Conservation (phyloP, 2,329 filamentous ascomycete species). For the Talaromyces sp. region DNA sequence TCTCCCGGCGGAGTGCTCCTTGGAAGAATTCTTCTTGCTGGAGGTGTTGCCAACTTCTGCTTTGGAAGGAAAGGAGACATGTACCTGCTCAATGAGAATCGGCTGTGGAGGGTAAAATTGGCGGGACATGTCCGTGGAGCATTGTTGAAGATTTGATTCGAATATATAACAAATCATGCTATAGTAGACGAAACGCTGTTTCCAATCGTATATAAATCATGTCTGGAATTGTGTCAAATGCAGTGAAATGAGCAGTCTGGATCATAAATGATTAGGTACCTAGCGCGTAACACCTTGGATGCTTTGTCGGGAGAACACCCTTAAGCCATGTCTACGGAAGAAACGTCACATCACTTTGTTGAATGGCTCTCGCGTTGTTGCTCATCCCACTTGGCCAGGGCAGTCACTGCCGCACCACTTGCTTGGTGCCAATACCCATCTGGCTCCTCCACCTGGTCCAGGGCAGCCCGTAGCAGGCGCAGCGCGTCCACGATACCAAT, state of each 20-base stretch:
- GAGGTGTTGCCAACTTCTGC: not conserved
- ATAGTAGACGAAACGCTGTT: too few species aligned
- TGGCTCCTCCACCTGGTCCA: not conserved
- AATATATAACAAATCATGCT: not conserved
- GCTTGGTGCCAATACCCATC: not conserved
- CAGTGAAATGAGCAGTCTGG: too few species aligned
- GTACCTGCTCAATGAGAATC: not conserved
- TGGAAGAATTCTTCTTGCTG: constrained; percentile 25
- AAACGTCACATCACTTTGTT: not conserved
- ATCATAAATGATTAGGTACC: too few species aligned
- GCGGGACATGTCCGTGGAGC: not conserved
- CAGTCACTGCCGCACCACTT: not conserved
- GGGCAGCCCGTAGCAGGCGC: not conserved
- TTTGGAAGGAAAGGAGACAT: not conserved
- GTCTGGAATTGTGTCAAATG: too few species aligned
- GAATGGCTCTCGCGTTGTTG: not conserved
- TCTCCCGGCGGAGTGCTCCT: constrained; percentile 51
- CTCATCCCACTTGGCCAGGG: not conserved
- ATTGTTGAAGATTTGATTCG: not conserved
- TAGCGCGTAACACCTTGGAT: too few species aligned
- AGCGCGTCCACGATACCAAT: not conserved
- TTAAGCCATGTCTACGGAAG: too few species aligned
- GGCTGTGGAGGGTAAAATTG: not conserved
- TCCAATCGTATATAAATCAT: too few species aligned
- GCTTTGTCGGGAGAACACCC: too few species aligned